phyloP scores from a whole-genome alignment of 2,329 filamentous ascomycete genomes.

The Pestalotiopsis sp. region DNA sequence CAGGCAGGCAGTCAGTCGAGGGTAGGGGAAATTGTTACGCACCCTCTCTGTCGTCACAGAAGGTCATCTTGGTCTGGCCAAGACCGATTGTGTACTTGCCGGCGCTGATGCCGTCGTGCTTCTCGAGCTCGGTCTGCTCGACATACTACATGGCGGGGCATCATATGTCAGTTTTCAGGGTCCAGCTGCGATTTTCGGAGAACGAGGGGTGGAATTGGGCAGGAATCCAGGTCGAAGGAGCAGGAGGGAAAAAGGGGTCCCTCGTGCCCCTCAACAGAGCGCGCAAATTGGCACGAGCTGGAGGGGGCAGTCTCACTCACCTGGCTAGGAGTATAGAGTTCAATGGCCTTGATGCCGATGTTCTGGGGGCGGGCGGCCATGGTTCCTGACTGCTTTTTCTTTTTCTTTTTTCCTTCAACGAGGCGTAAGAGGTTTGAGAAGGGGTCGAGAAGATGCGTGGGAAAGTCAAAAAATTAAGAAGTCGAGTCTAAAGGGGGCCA shows the following conservation, averaged over 20 bases:
- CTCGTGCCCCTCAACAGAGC: not conserved
- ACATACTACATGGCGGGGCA: constrained; percentile 64
- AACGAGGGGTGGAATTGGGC: constrained; percentile 10
- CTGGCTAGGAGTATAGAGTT: constrained; percentile 86
- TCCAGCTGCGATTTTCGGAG: constrained; percentile 25
- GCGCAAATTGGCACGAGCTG: not conserved
- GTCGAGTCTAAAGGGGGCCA: not conserved
- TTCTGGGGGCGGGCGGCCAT: constrained; percentile 83
- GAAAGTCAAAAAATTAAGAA: not conserved
- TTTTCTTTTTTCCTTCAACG: not conserved
- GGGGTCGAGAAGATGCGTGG: not conserved
- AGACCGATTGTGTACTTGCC: constrained; percentile 93
- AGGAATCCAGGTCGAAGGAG: not conserved
- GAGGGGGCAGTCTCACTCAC: constrained; percentile 46
- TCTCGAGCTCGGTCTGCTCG: constrained; percentile 80
- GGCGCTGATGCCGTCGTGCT: constrained; percentile 80
- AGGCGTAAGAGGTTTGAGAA: not conserved
- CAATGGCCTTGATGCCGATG: constrained; percentile 91
- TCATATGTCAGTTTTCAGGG: constrained; percentile 23
- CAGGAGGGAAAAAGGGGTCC: not conserved
- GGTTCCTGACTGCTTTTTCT: constrained; percentile 24
- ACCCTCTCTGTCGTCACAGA: constrained; percentile 90
- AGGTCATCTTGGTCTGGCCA: constrained; percentile 90
- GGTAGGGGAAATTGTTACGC: constrained; percentile 33
- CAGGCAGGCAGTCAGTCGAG: not conserved